Evolutionary conservation across 805 yeast species (phyloP), one percentile per base, ranked within the genome.

Genomic region (Zygoascus ofunaensis): DNA sequence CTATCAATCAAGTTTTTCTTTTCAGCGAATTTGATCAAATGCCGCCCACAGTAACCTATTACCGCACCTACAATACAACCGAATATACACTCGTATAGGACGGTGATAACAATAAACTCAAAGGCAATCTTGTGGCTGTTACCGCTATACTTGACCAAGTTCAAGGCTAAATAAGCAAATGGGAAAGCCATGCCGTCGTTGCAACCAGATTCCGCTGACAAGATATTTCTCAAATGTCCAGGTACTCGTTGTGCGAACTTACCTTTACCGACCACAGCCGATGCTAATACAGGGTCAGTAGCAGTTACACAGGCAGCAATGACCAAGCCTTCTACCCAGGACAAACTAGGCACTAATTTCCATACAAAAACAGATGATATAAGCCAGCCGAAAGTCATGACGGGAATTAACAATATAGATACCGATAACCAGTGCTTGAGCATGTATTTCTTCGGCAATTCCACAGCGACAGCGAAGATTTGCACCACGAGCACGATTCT

Each of bases 131-230:
- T 78, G 2, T 77, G 73, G 2, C 79, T 76, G 43, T 83, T 63
- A 3, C 83, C 83, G 24, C 73, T 71, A 58, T 82, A 77, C n/a
- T 77, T 60, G 42, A 87, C 74, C 39, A 87, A 59, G 57, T 81
- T 74, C 49, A 86, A 65, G 1, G 92, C 78, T 35, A 89, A 58
- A 62, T 64, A 71, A 21, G 85, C 83, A 58, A 87, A 87, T 0
- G 97, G 97, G 58, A 85, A 87, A 0, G 96, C 96, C 92, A 87
- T 82, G 37, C 97, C 97, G 58, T 87, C 97, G 62, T 87, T 87
- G 60, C 95, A 83, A 3, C 89, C 94, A 0, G 90, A 81, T 55
- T 86, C 94, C 0, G 95, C 94, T 24, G 89, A 76, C 21, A 89
- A 67, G 39, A 87, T 64, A 57, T 87, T 83, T 54, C 94, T 72